These are phyloP conservation scores for Diplodia scrobiculata DNA, from an alignment of 2,329 filamentous ascomycete species.

Conservation along the genomic window DNA sequence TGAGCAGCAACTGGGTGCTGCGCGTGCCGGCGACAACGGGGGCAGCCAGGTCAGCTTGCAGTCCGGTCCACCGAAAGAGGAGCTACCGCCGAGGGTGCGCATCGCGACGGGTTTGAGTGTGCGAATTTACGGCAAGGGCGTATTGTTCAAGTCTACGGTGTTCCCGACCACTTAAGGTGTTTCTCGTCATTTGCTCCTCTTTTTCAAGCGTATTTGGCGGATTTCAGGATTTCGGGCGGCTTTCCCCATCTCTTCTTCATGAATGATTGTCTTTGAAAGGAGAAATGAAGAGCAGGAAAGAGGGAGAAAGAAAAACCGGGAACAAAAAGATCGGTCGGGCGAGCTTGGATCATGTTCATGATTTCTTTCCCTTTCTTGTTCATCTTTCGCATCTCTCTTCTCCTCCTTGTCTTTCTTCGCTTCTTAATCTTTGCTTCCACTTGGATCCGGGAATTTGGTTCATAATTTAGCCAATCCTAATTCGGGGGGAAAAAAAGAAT, in stretches of 20 bases:
- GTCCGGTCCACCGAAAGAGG: conserved; percentile 39
- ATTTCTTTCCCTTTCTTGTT: conserved; percentile 1
- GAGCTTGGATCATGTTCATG: conserved; percentile 16
- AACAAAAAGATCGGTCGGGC: neutral
- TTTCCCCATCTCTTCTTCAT: neutral
- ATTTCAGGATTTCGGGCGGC: neutral
- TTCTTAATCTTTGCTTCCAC: neutral
- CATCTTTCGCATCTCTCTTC: neutral
- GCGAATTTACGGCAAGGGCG: conserved; percentile 52
- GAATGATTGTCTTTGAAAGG: too few species aligned
- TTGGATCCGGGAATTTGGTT: neutral
- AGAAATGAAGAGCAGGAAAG: neutral
- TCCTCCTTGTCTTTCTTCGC: neutral
- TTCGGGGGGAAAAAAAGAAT: neutral
- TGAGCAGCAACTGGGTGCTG: conserved; percentile 23
- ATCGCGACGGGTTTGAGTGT: conserved; percentile 53
- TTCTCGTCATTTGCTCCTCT: neutral
- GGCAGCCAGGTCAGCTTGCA: conserved; percentile 28
- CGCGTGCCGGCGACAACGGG: conserved; percentile 1
- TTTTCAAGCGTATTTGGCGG: neutral
- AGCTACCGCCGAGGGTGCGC: conserved; percentile 50
- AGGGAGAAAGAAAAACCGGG: neutral
- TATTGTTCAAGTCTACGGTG: conserved; percentile 55
- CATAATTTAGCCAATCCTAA: neutral
- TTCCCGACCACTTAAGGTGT: conserved; percentile 32